These are phyloP conservation scores for Mycena pura DNA, from an alignment of 768 basidiomycete species.

Conservation along the genomic window DNA sequence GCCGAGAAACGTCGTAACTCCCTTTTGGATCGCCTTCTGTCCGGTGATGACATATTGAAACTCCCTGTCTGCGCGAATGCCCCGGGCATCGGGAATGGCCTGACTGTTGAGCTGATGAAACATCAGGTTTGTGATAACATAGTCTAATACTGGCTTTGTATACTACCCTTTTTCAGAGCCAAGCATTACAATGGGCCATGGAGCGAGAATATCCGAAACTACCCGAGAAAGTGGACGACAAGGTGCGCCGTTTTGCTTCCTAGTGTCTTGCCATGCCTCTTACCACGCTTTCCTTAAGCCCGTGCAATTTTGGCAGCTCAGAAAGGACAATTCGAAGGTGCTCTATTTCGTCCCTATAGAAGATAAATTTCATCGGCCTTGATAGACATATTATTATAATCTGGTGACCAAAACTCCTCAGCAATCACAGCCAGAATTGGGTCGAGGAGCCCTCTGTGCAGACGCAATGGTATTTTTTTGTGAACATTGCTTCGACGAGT, in stretches of 20 bases:
- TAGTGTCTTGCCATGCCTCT: too few relatives aligned
- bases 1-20: constrained; percentile 76
- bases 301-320: constrained; percentile 90
- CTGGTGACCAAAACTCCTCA: constrained; percentile 86
- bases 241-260: too few relatives aligned
- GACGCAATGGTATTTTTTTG: constrained; percentile 77
- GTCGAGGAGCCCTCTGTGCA: constrained; percentile 86
- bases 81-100: constrained; percentile 69
- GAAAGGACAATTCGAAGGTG: constrained; percentile 62
- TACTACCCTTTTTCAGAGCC: constrained; percentile 53
- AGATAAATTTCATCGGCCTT: neutral
- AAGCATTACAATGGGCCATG: constrained; percentile 89
- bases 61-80: constrained; percentile 76
- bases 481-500: neutral
- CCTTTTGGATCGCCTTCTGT: constrained; percentile 72
- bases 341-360: constrained; percentile 13
- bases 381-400: constrained; percentile 74
- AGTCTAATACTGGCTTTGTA: neutral
- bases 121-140: constrained; percentile 67
- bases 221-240: constrained; percentile 69
- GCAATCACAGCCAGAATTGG: constrained; percentile 64
- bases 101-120: constrained; percentile 76
- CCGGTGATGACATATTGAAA: constrained; percentile 71
- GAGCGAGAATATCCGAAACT: constrained; percentile 79
- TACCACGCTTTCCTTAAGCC: too few relatives aligned